Evolutionary conservation across 108 stramenopile species (phyloP).

Genomic region (Cyclotella choctawhatcheeana): DNA sequence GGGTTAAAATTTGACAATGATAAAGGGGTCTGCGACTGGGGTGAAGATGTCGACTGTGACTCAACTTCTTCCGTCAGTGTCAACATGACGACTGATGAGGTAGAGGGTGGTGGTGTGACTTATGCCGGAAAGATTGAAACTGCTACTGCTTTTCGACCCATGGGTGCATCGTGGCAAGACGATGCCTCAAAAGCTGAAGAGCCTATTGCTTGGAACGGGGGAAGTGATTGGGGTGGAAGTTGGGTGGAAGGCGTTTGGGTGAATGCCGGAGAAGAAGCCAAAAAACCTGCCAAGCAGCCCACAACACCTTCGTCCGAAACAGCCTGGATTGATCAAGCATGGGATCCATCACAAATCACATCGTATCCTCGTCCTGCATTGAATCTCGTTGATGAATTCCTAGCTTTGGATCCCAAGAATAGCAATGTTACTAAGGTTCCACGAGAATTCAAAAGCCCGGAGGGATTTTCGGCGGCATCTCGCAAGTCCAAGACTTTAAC

Average conservation of each 20-base stretch:
- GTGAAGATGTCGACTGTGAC: constrained; percentile 26
- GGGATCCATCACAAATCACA: constrained; percentile 28
- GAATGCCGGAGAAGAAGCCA: constrained; percentile 20
- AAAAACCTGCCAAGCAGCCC: constrained; percentile 7
- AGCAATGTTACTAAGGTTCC: constrained; percentile 18
- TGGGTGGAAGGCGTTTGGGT: constrained; percentile 50
- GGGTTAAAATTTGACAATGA: constrained; percentile 36
- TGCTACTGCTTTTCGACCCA: constrained; percentile 12
- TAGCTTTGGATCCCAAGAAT: background rate
- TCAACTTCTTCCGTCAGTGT: background rate
- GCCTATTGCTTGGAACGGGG: constrained; percentile 38
- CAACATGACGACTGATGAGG: background rate
- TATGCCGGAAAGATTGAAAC: constrained; percentile 3
- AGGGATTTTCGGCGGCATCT: constrained; percentile 34
- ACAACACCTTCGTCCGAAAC: constrained; percentile 13
- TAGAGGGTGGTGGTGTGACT: constrained; percentile 1
- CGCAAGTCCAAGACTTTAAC: constrained; percentile 26
- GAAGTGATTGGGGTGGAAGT: constrained; percentile 48
- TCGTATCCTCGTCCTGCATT: constrained; percentile 24
- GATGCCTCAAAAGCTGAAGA: background rate
- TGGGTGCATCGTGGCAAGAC: constrained; percentile 5
- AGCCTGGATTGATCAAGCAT: constrained; percentile 14
- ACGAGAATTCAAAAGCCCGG: constrained; percentile 25
- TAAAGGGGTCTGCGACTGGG: constrained; percentile 32
- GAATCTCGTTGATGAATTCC: constrained; percentile 2